Evolutionary conservation across 768 basidiomycete species (phyloP).

Genomic region (Hysterangium stoloniferum): DNA sequence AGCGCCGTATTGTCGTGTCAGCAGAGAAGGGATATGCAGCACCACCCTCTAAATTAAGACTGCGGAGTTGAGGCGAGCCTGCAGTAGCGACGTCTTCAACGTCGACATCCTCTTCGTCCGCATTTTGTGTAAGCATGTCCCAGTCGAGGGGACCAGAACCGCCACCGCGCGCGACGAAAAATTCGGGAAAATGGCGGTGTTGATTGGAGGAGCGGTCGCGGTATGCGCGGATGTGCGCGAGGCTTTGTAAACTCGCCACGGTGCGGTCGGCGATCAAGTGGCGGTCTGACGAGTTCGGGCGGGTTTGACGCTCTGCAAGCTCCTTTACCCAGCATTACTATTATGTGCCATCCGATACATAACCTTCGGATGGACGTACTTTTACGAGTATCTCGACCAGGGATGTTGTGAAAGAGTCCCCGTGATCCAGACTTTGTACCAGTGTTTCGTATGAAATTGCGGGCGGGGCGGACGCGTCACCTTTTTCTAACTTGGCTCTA

Average conservation of each 20-base stretch:
- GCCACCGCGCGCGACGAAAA: slow-evolving; percentile 5
- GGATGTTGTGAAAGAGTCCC: slow-evolving; percentile 73
- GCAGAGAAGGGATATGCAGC: neutral
- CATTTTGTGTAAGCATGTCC: neutral
- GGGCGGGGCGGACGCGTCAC: slow-evolving; percentile 38
- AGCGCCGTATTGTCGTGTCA: neutral
- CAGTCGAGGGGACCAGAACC: slow-evolving; percentile 1
- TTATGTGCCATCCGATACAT: neutral
- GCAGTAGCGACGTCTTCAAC: neutral
- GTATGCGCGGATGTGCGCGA: slow-evolving; percentile 51
- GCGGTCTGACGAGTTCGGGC: slow-evolving; percentile 44
- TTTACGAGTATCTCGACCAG: slow-evolving; percentile 72
- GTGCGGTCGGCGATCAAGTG: slow-evolving; percentile 62
- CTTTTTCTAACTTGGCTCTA: slow-evolving; percentile 50
- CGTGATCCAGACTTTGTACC: slow-evolving; percentile 67
- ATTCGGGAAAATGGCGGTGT: neutral
- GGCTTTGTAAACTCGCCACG: slow-evolving; percentile 48
- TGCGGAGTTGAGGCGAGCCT: neutral
- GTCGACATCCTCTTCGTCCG: slow-evolving; percentile 5
- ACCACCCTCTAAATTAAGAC: too few species aligned
- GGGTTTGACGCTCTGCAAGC: slow-evolving; percentile 62
- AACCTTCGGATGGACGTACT: slow-evolving; percentile 33
- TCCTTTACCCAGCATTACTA: too few species aligned
- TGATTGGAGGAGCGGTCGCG: slow-evolving; percentile 24
- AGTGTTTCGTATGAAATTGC: slow-evolving; percentile 67